Evolutionary conservation across 345 rosid species (phyloP).

Genomic region (Aurinia saxatilis): DNA sequence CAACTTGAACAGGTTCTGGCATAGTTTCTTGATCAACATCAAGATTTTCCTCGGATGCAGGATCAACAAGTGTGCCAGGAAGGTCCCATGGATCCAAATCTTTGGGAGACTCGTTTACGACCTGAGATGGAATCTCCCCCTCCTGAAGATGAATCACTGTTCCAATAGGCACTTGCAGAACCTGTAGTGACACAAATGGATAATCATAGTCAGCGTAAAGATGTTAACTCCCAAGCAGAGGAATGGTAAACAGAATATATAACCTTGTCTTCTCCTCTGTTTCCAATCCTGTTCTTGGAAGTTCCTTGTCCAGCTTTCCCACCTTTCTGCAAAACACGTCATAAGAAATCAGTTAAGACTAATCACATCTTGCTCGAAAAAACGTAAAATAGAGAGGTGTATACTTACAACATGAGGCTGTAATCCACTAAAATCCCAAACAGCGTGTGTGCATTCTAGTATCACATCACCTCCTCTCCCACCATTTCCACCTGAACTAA

Average conservation of each 20-base stretch:
- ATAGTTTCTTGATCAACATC: constrained; percentile 17
- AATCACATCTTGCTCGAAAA: background rate
- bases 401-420: constrained; percentile 74
- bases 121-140: constrained; percentile 57
- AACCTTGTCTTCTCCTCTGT: constrained; percentile 87
- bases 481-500: constrained; percentile 78
- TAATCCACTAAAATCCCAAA: constrained; percentile 91
- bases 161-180: constrained; percentile 79
- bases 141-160: constrained; percentile 76
- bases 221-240: background rate
- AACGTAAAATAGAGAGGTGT: background rate
- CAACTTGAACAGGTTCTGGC: constrained; percentile 3
- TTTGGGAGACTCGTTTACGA: constrained; percentile 32
- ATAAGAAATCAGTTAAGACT: background rate
- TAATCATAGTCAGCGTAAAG: background rate
- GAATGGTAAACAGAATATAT: background rate
- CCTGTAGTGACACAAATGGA: constrained; percentile 26
- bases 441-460: constrained; percentile 64
- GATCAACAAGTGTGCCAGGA: constrained; percentile 57
- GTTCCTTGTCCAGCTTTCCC: constrained; percentile 74
- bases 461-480: constrained; percentile 98
- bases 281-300: constrained; percentile 83
- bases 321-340: constrained; percentile 57
- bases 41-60: constrained; percentile 17
- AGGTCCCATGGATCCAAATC: constrained; percentile 89